These are phyloP conservation scores for Ilex asprella DNA, from an alignment of 257 asterid genomes.

Conservation along the genomic window DNA sequence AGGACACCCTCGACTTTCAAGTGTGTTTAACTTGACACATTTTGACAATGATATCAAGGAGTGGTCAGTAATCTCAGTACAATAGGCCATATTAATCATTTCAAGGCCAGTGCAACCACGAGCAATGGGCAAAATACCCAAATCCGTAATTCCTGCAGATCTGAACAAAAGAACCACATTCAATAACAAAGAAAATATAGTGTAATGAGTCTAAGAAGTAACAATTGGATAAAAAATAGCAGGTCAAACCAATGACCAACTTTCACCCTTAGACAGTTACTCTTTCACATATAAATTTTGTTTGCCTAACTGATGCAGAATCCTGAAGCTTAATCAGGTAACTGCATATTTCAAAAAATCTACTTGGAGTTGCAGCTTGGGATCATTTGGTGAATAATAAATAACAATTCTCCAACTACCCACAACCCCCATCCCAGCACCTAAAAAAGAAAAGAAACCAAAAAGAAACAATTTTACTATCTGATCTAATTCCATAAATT, in stretches of 20 bases:
- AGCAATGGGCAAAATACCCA: conserved; percentile 50
- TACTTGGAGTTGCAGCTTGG: too few species aligned
- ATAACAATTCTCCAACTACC: too few species aligned
- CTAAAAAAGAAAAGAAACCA: too few species aligned
- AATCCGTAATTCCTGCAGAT: conserved; percentile 69
- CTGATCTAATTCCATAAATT: too few species aligned
- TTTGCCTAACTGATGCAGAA: too few species aligned
- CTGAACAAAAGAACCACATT: conserved; percentile 28
- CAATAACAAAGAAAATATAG: not conserved
- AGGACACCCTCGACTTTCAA: conserved; percentile 81
- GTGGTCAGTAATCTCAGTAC: conserved; percentile 46
- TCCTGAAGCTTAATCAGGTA: too few species aligned
- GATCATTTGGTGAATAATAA: too few species aligned
- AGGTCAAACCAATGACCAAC: not conserved
- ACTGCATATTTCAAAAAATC: too few species aligned
- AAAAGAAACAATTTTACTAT: too few species aligned
- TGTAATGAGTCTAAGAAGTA: too few species aligned
- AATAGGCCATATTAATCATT: conserved; percentile 64
- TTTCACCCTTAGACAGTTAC: not conserved
- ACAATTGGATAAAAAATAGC: too few species aligned
- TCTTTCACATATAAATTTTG: not conserved
- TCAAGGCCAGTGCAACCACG: conserved; percentile 70
- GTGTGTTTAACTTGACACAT: conserved; percentile 54
- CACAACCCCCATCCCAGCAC: too few species aligned
- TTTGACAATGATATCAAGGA: conserved; percentile 63